Evolutionary conservation across 768 basidiomycete species (phyloP).

Genomic region (Hygrophorus pudorinus): DNA sequence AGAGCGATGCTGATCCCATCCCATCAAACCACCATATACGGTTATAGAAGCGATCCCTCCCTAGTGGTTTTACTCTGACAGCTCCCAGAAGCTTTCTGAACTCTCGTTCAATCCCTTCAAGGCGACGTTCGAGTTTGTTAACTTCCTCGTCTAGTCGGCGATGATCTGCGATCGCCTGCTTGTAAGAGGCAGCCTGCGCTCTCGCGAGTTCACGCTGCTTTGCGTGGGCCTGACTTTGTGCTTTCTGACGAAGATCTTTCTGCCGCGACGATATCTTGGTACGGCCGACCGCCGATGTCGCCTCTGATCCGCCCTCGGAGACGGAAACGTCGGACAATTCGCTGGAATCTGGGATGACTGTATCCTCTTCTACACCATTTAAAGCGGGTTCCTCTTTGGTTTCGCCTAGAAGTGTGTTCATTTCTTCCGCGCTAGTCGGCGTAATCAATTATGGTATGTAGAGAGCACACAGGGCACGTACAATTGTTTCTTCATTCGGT

Average conservation of each 20-base stretch:
- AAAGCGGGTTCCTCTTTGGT: conserved; percentile 34
- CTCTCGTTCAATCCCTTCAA: conserved; percentile 87
- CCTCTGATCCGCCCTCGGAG: conserved; percentile 54
- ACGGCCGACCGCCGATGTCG: conserved; percentile 33
- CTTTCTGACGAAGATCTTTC: conserved; percentile 42
- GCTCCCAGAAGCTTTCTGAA: conserved; percentile 85
- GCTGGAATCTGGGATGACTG: conserved; percentile 53
- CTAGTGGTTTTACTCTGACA: conserved; percentile 80
- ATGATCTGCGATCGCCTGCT: conserved; percentile 75
- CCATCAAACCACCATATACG: conserved; percentile 99
- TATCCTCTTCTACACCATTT: conserved; percentile 46
- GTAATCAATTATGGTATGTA: conserved; percentile 8
- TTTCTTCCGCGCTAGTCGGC: conserved; percentile 55
- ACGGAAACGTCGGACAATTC: conserved; percentile 63
- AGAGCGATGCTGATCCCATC: conserved; percentile 72
- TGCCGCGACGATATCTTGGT: conserved; percentile 39
- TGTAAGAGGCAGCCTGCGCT: conserved; percentile 67
- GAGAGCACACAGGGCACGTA: conserved; percentile 31
- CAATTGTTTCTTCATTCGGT: conserved; percentile 82
- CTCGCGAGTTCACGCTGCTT: conserved; percentile 77
- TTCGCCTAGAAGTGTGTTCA: conserved; percentile 53
- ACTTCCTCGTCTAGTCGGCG: conserved; percentile 84
- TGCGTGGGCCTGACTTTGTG: conserved; percentile 49
- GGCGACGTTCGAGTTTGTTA: conserved; percentile 65
- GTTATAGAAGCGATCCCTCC: conserved; percentile 89